Percentiles rank a stretch among this genome's conserved stretches.
These are phyloP conservation scores for Escallonia herrerae DNA, from an alignment of 129 eudicot genomes.

Conservation along the genomic window DNA sequence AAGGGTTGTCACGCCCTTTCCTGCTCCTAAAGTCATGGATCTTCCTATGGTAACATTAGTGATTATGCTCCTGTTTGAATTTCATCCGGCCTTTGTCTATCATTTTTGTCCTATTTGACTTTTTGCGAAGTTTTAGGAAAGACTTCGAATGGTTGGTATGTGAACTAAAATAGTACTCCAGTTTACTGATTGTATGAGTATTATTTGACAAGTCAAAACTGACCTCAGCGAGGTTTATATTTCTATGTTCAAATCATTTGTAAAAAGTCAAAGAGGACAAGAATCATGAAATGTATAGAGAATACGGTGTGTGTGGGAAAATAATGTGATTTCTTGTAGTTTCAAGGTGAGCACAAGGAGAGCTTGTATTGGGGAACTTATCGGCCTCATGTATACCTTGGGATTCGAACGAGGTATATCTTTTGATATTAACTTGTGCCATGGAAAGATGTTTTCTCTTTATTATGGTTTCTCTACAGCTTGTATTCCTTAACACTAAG, in stretches of 20 bases:
- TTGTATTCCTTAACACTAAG: not conserved
- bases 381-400: constrained; percentile 86
- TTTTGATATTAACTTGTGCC: no score
- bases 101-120: not conserved
- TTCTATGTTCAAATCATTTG: no score
- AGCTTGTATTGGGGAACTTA: constrained; percentile 98
- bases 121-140: not conserved
- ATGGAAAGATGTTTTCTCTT: not conserved
- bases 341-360: constrained; percentile 99
- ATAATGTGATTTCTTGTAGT: constrained; percentile 30
- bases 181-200: not conserved
- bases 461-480: not conserved
- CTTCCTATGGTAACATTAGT: constrained; percentile 64
- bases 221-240: no score
- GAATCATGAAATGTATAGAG: no score
- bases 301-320: no score
- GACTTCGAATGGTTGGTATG: no score
- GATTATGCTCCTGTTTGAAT: not conserved
- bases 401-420: constrained; percentile 74
- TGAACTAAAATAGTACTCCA: no score
- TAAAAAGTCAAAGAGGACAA: no score
- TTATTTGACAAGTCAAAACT: not conserved
- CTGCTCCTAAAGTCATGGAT: constrained; percentile 92
- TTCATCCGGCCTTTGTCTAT: not conserved
- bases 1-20: constrained; percentile 83